Conservation (phyloP, 208 protist genomes). For the Trypanosoma avium region DNA sequence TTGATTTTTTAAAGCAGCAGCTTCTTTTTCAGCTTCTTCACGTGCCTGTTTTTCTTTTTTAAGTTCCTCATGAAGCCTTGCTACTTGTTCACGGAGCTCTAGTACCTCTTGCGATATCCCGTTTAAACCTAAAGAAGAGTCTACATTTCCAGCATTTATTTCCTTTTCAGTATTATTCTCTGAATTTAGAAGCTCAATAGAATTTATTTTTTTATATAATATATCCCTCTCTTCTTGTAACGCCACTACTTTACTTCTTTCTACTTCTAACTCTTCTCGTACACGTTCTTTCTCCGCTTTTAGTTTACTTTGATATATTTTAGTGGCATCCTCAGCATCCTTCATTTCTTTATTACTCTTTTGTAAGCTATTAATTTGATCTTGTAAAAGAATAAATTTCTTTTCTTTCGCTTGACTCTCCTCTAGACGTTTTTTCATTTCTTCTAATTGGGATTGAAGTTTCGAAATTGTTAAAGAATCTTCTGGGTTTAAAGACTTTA, state of each 20-base stretch:
- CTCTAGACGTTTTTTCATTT: constrained; percentile 22
- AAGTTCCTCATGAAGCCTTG: constrained; percentile 8
- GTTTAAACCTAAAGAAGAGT: neutral
- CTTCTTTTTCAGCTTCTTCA: constrained; percentile 21
- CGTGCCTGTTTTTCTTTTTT: constrained; percentile 6
- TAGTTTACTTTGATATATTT: neutral
- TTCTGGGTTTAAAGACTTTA: neutral
- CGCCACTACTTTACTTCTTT: neutral
- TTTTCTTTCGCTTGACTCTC: constrained; percentile 17
- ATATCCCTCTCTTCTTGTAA: neutral
- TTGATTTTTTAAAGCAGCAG: constrained; percentile 7
- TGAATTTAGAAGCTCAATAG: neutral
- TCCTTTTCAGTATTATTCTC: neutral
- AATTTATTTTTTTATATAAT: neutral
- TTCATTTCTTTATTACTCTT: constrained; percentile 24
- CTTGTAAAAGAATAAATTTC: neutral
- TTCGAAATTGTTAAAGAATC: constrained; percentile 2
- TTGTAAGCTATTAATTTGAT: neutral
- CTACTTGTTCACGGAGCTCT: neutral
- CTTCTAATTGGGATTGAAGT: constrained; percentile 14
- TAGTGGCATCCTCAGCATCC: neutral
- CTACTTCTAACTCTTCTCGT: neutral
- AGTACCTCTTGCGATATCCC: neutral
- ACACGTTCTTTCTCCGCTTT: constrained; percentile 19
- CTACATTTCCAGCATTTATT: neutral